Evolutionary conservation across 352 stramenopile species (phyloP).

Genomic region (Stramenopiles sp.): DNA sequence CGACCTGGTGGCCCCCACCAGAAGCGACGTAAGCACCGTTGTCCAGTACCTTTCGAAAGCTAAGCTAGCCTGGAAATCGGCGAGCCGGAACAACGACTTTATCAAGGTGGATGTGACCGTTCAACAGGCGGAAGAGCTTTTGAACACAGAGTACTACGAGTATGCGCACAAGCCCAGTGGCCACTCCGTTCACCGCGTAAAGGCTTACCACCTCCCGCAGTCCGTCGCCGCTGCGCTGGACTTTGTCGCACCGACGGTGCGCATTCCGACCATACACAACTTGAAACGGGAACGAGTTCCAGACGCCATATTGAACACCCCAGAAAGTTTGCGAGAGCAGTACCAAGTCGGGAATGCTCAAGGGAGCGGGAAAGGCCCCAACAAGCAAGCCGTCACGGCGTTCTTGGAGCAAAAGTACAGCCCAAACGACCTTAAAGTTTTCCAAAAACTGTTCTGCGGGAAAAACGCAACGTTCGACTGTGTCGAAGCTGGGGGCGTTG

Average conservation of each 20-base stretch:
- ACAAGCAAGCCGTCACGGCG: constrained; percentile 8
- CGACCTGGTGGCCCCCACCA: not conserved
- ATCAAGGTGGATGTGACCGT: not conserved
- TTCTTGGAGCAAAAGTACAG: constrained; percentile 7
- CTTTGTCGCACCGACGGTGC: constrained; percentile 1
- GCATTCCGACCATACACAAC: not conserved
- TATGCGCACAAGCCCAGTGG: not conserved
- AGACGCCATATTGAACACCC: not conserved
- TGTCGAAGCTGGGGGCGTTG: not conserved
- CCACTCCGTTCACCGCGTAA: not conserved
- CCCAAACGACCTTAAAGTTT: not conserved
- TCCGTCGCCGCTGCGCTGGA: not conserved
- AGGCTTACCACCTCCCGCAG: not conserved
- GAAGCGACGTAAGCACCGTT: not conserved
- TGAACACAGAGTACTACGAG: not conserved
- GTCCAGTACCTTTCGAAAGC: not conserved
- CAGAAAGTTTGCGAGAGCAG: not conserved
- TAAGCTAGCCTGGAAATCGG: not conserved
- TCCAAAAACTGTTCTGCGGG: constrained; percentile 6
- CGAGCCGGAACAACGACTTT: constrained; percentile 10
- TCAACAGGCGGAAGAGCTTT: not conserved
- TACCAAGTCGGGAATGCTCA: not conserved
- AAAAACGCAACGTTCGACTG: constrained; percentile 6
- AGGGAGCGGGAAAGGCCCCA: not conserved
- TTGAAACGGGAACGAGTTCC: not conserved